Base-by-base conservation (phyloP, 1,139 yeast species). In the Kurtzmaniella quercitrusa region DNA sequence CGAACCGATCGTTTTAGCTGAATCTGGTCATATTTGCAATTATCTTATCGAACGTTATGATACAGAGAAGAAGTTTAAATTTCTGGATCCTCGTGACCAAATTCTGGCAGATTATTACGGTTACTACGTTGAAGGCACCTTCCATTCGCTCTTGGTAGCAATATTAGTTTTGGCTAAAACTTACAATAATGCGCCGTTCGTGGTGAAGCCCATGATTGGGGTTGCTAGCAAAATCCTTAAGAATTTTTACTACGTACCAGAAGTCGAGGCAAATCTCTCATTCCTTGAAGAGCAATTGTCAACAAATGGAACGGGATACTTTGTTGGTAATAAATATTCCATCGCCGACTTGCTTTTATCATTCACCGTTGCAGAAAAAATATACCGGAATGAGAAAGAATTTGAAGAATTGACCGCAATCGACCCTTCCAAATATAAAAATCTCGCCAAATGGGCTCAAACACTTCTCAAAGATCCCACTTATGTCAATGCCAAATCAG, bases 271-370 rank as follows among this genome's bases (percentile, higher is more conserved):
- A 22, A 59, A 60, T 36, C 50, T 67, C 45, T 49, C 54, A 21
- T 64, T 53, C 48, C 52, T 68, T 45, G 71, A 68, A 33, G 42
- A 44, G 12, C 57, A 55, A 41, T 54, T 68, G 39, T 52, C 47
- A 28, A 51, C 56, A 40, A 59, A 61, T 22, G 55, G 60, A 15
- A 53, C 57, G 9, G 68, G 66, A 2, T 69, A 44, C 58, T 70
- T 75, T 49, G 77, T 71, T 15, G 75, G 74, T 5, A 65, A 71
- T 41, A 60, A 60, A 42, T 54, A 76, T 37, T 60, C 76, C 2
- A 80, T 65, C 4, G 82, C 82, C 2, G 82, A 78, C 46, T 63
- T 78, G 45, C 61, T 72, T 34, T 46, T 68, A 41, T 55, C 57
- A 3, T 69, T 63, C 53, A 67, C 69, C 11, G 40, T 57, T 28